Base-by-base conservation (phyloP, 148 eudicot genomes). In the Fagopyrum homotropicum region DNA sequence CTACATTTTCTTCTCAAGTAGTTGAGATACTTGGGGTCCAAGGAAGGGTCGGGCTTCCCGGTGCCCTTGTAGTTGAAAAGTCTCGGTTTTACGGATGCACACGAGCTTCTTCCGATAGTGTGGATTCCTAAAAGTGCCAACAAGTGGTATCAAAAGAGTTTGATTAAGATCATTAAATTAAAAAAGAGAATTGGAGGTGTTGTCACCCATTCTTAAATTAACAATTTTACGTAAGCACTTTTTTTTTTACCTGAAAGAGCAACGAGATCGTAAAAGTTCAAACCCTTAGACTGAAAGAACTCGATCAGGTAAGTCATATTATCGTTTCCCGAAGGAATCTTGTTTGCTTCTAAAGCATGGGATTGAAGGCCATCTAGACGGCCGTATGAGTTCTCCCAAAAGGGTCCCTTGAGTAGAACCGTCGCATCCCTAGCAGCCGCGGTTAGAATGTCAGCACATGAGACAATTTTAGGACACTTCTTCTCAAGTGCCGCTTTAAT, bases 381-480 rank as follows among this genome's bases (percentile, higher is more conserved):
- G 1, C 98, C 98, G 66, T 81, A 93, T 0, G 77, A 79, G 14
- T 89, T 91, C 54, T 79, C 79, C 93, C 96, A 93, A 76, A 75
- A 93, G 4, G 93, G 92, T 14, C 96, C 98, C 51, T 90, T 86
- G 7, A 76, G 89, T 47, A 80, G 44, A 12, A 80, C 75, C 1
- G 91, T 91, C 7, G 98, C 96, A 72, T 93, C 98, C 77, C 98
- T 86, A 0, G 96, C 93, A 1, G 86, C 90, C 0, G 86, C 85
- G 2, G 96, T 81, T 0, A 93, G 84, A 55, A 93, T 89, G 75
- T 93, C 98, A 0, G 93, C 93, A 77, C 98, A 93, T 4, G 96
- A 90, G 52, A 93, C 96, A 0, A 75, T 82, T 40, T 78, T 76
- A 0, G 92, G 96, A 69, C 96, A 93, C 76, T 80, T 80, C 47